Evolutionary conservation across 169 alveolate genomes (phyloP), one percentile per base, ranked within the genome.

Genomic region (Eimeria maxima): DNA sequence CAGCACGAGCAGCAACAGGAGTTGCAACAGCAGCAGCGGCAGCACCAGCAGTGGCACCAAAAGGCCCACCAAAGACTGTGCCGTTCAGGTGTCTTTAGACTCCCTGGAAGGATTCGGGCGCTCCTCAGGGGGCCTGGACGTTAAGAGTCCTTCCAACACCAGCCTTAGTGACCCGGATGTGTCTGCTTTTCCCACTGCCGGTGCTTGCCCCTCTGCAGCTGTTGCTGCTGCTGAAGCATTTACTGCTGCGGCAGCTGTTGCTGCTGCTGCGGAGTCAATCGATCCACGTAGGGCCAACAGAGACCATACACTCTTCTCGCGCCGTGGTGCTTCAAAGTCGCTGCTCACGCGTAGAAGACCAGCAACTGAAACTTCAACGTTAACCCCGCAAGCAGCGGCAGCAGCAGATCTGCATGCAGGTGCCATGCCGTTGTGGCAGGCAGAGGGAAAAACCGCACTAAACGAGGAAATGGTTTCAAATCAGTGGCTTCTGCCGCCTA

Each of bases 181-280:
- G n/a, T 18, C 69, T 60, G 27, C 69, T 60, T 7, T 24, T 60
- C 20, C 69, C 20, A 24, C n/a, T 60, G 27, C 69, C 20, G 20
- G 27, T 60, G 69, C 69, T 53, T 8, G 22, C 2, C 22, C 63
- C 18, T 8, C 63, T 60, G 69, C 69, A 13, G n/a, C 69, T 13
- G n/a, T 18, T 60, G 0, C 5, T 60, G 18, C 5, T 11, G 69
- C 2, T 60, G 69, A 42, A n/a, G 80, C 45, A 7, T 22, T 45
- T 69, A 10, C 80, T 76, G 87, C 47, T 76, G 87, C 87, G 8
- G 63, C 69, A 33, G 42, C 87, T 76, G 87, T 45, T 76, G 87
- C 60, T 53, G 60, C 60, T 53, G 60, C 60, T 53, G 60, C 60
- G 60, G 2, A 1, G 60, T 53, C 60, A 53, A 3, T 3, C 60